Percentiles rank a stretch among this genome's conserved stretches.
Conservation (phyloP, 1,284 basidiomycete species). For the Apiotrichum sp. region DNA sequence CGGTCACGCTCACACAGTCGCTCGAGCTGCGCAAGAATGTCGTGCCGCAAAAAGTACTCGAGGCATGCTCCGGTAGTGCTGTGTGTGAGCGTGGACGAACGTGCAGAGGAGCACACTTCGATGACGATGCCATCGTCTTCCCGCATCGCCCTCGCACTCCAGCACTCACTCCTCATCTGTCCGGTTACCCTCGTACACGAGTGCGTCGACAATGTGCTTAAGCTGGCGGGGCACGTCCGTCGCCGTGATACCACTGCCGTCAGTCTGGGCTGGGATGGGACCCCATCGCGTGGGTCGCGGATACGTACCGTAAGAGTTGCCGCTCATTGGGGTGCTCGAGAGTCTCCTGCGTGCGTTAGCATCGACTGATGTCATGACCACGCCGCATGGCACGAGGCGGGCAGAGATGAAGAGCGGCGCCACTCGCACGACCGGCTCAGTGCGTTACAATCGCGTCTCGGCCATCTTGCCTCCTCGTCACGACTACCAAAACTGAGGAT, state of each 20-base stretch:
- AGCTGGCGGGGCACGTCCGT: conserved; percentile 74
- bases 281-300: no score
- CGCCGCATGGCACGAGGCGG: no score
- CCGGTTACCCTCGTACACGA: conserved; percentile 77
- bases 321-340: conserved; percentile 44
- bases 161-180: conserved; percentile 71
- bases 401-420: no score
- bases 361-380: not conserved
- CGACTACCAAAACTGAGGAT: no score
- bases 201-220: conserved; percentile 74
- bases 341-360: conserved; percentile 23
- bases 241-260: conserved; percentile 62
- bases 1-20: conserved; percentile 74
- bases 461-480: no score
- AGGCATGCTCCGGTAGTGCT: conserved; percentile 79
- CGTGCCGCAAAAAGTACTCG: conserved; percentile 85
- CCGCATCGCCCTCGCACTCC: not conserved
- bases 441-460: no score
- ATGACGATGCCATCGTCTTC: not conserved
- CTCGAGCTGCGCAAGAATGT: conserved; percentile 76
- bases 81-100: conserved; percentile 3
- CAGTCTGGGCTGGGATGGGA: conserved; percentile 43
- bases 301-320: conserved; percentile 33
- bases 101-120: no score
- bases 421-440: no score